phyloP scores from a whole-genome alignment of 768 basidiomycete species.

The Psilocybe cyanescens region DNA sequence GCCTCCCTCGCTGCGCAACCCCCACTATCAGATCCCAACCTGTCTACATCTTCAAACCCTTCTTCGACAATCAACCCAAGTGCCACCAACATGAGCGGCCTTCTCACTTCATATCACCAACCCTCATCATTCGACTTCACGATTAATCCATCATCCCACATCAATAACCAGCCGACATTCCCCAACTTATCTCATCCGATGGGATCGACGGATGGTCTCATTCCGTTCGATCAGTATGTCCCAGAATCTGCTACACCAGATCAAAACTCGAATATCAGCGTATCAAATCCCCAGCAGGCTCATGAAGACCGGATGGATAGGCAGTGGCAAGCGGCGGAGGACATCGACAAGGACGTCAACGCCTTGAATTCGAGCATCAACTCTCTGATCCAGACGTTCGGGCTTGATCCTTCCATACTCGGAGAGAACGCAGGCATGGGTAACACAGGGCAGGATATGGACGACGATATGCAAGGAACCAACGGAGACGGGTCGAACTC shows the following conservation, averaged over 20 bases:
- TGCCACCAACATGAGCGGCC: constrained; percentile 19
- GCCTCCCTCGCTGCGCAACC: constrained; percentile 43
- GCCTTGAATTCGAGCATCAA: constrained; percentile 70
- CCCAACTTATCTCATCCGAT: constrained; percentile 9
- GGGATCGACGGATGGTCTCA: constrained; percentile 29
- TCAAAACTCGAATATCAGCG: constrained; percentile 33
- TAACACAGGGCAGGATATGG: neutral
- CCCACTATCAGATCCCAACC: constrained; percentile 29
- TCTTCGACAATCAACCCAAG: constrained; percentile 23
- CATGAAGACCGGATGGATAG: constrained; percentile 43
- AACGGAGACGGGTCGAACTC: neutral
- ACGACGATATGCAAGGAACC: constrained; percentile 2
- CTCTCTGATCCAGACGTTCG: constrained; percentile 71
- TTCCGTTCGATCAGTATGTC: constrained; percentile 32
- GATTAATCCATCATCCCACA: constrained; percentile 17
- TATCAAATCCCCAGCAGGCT: constrained; percentile 26
- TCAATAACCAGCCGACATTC: constrained; percentile 3
- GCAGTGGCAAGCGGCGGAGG: constrained; percentile 61
- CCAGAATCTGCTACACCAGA: constrained; percentile 12
- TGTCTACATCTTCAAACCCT: constrained; percentile 16
- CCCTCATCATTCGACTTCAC: constrained; percentile 39
- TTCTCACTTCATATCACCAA: constrained; percentile 36
- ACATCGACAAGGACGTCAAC: constrained; percentile 76
- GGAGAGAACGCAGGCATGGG: constrained; percentile 12
- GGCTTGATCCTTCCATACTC: constrained; percentile 55